Percentiles rank a stretch among this genome's conserved stretches.
Conservation (phyloP, 345 rosid species). For the Turnera subulata region DNA sequence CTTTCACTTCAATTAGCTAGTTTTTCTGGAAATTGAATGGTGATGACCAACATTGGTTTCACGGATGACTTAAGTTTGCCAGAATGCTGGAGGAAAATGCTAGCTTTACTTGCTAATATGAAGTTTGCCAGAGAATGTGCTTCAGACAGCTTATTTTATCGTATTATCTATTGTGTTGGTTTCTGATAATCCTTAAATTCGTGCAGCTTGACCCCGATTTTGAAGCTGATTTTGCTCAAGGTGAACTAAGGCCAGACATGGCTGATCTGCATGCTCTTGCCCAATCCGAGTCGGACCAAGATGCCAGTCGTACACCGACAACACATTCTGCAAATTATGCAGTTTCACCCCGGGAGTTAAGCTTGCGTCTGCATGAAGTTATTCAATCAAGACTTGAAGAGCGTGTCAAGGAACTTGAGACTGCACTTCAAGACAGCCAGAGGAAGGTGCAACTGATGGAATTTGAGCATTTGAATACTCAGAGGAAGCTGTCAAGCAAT, state of each 20-base stretch:
- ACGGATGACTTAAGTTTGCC: too few relatives aligned
- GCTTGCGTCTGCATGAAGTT: conserved; percentile 64
- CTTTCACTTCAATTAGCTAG: too few relatives aligned
- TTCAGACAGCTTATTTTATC: background rate
- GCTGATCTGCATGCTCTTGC: conserved; percentile 23
- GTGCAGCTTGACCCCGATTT: conserved; percentile 61
- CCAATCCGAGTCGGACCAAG: conserved; percentile 41
- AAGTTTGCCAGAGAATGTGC: background rate
- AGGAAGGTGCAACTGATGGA: conserved; percentile 53
- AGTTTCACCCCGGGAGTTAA: conserved; percentile 74
- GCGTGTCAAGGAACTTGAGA: conserved; percentile 65
- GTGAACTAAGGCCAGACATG: conserved; percentile 46
- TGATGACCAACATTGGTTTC: too few relatives aligned
- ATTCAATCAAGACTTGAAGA: conserved; percentile 62
- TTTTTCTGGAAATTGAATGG: too few relatives aligned
- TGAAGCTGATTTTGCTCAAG: conserved; percentile 56
- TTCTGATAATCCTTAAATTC: conserved; percentile 9
- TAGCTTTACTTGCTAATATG: too few relatives aligned
- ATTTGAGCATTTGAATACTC: conserved; percentile 32
- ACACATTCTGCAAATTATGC: conserved; percentile 48
- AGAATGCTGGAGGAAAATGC: too few relatives aligned
- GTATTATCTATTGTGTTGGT: background rate
- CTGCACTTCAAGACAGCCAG: conserved; percentile 68
- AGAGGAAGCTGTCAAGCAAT: conserved; percentile 30
- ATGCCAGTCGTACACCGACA: conserved; percentile 51